Evolutionary conservation across 768 basidiomycete species (phyloP), one percentile per base, ranked within the genome.

Genomic region (Lyophyllum shimeji): DNA sequence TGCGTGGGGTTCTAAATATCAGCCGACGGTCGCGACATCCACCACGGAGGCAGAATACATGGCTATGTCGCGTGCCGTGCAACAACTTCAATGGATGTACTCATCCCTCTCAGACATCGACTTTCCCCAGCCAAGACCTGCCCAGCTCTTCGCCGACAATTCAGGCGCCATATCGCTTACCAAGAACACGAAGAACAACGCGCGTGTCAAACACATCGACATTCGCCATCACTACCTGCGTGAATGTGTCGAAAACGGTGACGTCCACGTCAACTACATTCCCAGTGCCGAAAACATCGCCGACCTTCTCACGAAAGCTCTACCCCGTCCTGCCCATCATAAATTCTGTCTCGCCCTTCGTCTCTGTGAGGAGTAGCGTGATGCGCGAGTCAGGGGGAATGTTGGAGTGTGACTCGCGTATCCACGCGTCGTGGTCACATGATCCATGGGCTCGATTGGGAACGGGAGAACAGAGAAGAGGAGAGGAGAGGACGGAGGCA

Each of bases 281-380:
- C 67, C 71, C 0, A 65, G 67, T 6, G 49, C 23, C 1, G 62
- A 74, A 0, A 72, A 73, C 55, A 40, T 65, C 13, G 74, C 76
- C 0, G 73, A 79, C 59, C 56, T 74, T 5, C 59, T 80, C 9
- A 79, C 73, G 0, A 80, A 78, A 58, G 58, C 65, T 0, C 62
- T 76, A 13, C 39, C 40, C 7, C 23, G 42, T 6, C 31, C 43
- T 6, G 37, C 49, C 1, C 48, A 56, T 27, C 24, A 56, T 24
- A 13, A 44, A 29, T 21, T 50, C 23, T 33, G 47, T 45, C 18
- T 33, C 7, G 12, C 25, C 29, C 48, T 50, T 9, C 11, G 55
- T 15, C 48, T 56, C 18, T 44, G 44, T 17, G 33, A 44, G 29
- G 21, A 17, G 17, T 48, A 33, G 24, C 21, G 37, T 31, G 24